phyloP scores from a whole-genome alignment of 345 rosid species.

The Populus alba region DNA sequence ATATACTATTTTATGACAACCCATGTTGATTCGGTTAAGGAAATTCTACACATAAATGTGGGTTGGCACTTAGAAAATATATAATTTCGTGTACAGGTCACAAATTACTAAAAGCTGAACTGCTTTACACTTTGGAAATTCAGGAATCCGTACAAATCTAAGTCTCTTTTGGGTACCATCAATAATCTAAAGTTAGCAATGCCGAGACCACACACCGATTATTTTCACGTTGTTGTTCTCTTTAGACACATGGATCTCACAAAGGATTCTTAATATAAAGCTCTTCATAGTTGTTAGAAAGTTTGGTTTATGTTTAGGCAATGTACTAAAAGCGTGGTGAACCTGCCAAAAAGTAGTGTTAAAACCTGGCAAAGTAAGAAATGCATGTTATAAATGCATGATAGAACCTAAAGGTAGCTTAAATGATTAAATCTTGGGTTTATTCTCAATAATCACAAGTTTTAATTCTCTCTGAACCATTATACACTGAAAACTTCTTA shows the following conservation, averaged over 20 bases:
- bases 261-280: background rate
- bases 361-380: too few relatives aligned
- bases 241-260: constrained; percentile 2
- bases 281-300: background rate
- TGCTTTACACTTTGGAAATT: constrained; percentile 5
- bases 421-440: too few relatives aligned
- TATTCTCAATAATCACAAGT: too few relatives aligned
- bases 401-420: too few relatives aligned
- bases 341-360: background rate
- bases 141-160: background rate
- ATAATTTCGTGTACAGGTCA: background rate
- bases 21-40: background rate
- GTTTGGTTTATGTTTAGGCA: background rate
- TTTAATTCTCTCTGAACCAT: background rate
- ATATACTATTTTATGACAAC: constrained; percentile 15
- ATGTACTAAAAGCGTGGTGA: background rate
- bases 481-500: constrained; percentile 1
- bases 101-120: background rate
- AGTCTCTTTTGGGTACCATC: background rate
- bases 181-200: background rate
- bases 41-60: background rate
- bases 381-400: too few relatives aligned
- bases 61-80: constrained; percentile 2
- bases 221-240: background rate
- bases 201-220: background rate